Evolutionary conservation across 2,329 filamentous ascomycete genomes (phyloP).

Genomic region (Paraphoma sp.): DNA sequence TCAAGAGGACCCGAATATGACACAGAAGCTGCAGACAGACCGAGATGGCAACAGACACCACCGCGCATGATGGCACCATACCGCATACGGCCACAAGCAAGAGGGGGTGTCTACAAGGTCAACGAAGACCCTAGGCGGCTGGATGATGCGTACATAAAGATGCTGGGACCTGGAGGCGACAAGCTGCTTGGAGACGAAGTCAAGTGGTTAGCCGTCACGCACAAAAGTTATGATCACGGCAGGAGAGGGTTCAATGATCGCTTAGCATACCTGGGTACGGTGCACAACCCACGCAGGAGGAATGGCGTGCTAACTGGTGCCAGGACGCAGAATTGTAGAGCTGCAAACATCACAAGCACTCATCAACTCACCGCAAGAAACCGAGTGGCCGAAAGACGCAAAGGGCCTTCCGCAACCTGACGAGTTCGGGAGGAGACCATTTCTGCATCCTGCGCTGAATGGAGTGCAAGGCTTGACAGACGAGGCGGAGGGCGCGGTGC

Average conservation of each 20-base stretch:
- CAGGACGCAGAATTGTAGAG: slow-evolving; percentile 69
- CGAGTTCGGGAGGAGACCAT: slow-evolving; percentile 65
- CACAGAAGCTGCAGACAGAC: slow-evolving; percentile 41
- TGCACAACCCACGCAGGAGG: neutral
- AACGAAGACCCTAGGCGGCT: slow-evolving; percentile 78
- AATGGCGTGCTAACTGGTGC: slow-evolving; percentile 16
- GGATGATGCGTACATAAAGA: slow-evolving; percentile 76
- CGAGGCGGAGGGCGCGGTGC: slow-evolving; percentile 65
- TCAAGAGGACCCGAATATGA: slow-evolving; percentile 37
- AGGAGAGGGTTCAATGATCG: slow-evolving; percentile 93
- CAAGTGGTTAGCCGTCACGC: slow-evolving; percentile 96
- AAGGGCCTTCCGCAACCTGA: slow-evolving; percentile 33
- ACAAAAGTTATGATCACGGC: slow-evolving; percentile 98
- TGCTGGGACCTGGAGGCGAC: slow-evolving; percentile 77
- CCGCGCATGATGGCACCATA: slow-evolving; percentile 55
- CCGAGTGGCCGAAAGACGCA: slow-evolving; percentile 26
- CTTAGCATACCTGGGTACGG: slow-evolving; percentile 82
- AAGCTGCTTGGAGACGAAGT: slow-evolving; percentile 83
- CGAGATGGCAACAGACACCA: slow-evolving; percentile 60
- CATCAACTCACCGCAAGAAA: slow-evolving; percentile 55
- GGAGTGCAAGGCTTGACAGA: slow-evolving; percentile 75
- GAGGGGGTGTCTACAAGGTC: slow-evolving; percentile 67
- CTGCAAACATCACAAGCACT: slow-evolving; percentile 70
- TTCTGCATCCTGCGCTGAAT: slow-evolving; percentile 72
- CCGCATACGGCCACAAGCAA: slow-evolving; percentile 64